Conservation (phyloP, 2,329 filamentous ascomycete genomes). For the Byssothecium circinans region DNA sequence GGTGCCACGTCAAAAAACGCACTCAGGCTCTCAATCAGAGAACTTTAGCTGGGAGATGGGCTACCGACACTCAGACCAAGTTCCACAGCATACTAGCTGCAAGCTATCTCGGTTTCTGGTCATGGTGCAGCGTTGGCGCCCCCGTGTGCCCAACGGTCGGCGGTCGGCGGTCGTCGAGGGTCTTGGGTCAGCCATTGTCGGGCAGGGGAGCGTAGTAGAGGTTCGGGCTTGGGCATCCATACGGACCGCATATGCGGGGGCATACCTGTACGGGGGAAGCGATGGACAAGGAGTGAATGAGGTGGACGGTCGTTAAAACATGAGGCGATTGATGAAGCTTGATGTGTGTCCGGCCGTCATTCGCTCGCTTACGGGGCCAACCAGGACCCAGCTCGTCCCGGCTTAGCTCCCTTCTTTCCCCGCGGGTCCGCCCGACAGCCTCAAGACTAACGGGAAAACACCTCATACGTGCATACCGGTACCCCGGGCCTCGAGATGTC, state of each 20-base stretch:
- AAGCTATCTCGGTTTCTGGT: slow-evolving; percentile 19
- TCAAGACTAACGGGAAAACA: neutral
- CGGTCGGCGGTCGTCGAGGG: slow-evolving; percentile 9
- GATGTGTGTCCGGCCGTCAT: slow-evolving; percentile 23
- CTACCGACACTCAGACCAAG: slow-evolving; percentile 20
- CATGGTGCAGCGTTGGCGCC: slow-evolving; percentile 28
- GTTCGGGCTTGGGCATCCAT: slow-evolving; percentile 21
- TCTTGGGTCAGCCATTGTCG: slow-evolving; percentile 9
- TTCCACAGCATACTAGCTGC: slow-evolving; percentile 27
- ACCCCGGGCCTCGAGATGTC: no score
- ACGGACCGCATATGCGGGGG: slow-evolving; percentile 32
- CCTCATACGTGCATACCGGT: no score
- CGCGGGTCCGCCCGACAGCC: slow-evolving; percentile 14
- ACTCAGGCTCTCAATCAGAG: slow-evolving; percentile 30
- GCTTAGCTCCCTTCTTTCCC: slow-evolving; percentile 15
- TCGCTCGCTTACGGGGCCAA: neutral
- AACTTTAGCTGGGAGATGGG: slow-evolving; percentile 24
- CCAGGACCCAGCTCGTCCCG: slow-evolving; percentile 14
- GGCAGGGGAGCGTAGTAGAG: slow-evolving; percentile 22
- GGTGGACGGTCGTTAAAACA: neutral
- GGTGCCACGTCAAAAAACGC: slow-evolving; percentile 40
- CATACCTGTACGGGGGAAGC: slow-evolving; percentile 22
- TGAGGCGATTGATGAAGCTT: slow-evolving; percentile 27
- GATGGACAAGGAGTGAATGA: slow-evolving; percentile 12
- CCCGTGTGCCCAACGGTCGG: slow-evolving; percentile 16